These are phyloP conservation scores for Suillus subaureus DNA, from an alignment of 768 basidiomycete species.

Conservation along the genomic window DNA sequence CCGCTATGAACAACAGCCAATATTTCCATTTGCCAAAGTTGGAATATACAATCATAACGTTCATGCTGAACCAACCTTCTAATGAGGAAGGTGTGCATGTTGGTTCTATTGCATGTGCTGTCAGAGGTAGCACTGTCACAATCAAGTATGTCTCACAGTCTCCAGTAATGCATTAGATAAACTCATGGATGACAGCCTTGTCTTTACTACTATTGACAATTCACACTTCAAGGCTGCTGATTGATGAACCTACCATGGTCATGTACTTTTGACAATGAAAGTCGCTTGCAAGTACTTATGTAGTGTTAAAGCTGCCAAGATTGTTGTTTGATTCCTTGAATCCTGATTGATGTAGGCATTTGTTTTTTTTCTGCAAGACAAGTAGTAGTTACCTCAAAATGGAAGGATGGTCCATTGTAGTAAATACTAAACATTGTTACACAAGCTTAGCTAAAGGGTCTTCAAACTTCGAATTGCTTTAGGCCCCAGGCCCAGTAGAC, in stretches of 20 bases:
- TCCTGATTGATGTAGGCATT: constrained; percentile 1
- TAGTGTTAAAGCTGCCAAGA: neutral
- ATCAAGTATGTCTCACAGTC: constrained; percentile 57
- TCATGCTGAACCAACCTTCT: constrained; percentile 51
- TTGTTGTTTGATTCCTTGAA: no score
- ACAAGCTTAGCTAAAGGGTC: no score
- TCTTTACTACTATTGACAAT: constrained; percentile 83
- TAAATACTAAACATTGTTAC: neutral
- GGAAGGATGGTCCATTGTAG: neutral
- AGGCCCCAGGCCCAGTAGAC: neutral
- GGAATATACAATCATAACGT: constrained; percentile 66
- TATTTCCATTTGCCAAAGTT: constrained; percentile 59
- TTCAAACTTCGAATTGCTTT: neutral
- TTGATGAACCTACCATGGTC: constrained; percentile 19
- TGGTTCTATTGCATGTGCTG: constrained; percentile 64
- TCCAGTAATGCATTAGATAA: constrained; percentile 70
- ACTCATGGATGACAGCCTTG: constrained; percentile 77
- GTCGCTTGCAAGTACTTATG: constrained; percentile 5
- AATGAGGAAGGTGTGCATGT: constrained; percentile 74
- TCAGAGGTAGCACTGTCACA: constrained; percentile 56
- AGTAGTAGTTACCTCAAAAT: constrained; percentile 11
- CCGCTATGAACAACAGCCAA: constrained; percentile 38
- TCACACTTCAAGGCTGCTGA: constrained; percentile 67
- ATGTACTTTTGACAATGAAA: constrained; percentile 13
- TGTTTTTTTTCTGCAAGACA: constrained; percentile 1